Evolutionary conservation across 2,329 filamentous ascomycete species (phyloP).

Genomic region (Penicillium italicum): DNA sequence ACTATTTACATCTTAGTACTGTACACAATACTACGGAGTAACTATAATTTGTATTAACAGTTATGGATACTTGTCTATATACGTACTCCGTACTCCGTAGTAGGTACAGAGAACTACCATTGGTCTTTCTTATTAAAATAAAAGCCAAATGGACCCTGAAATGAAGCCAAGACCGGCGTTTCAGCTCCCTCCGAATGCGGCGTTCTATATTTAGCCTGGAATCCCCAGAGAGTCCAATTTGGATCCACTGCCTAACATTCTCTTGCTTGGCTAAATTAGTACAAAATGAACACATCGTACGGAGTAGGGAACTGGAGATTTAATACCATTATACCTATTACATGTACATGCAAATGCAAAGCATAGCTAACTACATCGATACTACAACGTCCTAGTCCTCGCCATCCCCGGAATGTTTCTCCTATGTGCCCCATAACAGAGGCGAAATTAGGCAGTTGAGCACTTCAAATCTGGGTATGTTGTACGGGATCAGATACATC

Average conservation of each 20-base stretch:
- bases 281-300: neutral
- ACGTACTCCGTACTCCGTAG: too few species aligned
- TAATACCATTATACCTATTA: neutral
- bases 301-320: neutral
- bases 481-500: neutral
- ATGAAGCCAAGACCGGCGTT: constrained; percentile 3
- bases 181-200: constrained; percentile 8
- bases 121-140: neutral
- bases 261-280: neutral
- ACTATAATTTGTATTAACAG: neutral
- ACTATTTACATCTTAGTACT: neutral
- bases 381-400: neutral
- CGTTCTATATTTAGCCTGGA: constrained; percentile 6
- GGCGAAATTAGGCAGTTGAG: neutral
- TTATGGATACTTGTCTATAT: neutral
- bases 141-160: constrained; percentile 2
- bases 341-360: neutral
- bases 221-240: constrained; percentile 1
- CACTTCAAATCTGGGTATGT: neutral
- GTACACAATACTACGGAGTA: neutral
- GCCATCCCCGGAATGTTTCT: neutral
- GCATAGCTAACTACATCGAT: neutral
- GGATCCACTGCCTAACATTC: neutral
- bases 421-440: neutral
- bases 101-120: neutral